Base-by-base conservation (phyloP, 1,284 basidiomycete genomes). In the Ganoderma lucidum region DNA sequence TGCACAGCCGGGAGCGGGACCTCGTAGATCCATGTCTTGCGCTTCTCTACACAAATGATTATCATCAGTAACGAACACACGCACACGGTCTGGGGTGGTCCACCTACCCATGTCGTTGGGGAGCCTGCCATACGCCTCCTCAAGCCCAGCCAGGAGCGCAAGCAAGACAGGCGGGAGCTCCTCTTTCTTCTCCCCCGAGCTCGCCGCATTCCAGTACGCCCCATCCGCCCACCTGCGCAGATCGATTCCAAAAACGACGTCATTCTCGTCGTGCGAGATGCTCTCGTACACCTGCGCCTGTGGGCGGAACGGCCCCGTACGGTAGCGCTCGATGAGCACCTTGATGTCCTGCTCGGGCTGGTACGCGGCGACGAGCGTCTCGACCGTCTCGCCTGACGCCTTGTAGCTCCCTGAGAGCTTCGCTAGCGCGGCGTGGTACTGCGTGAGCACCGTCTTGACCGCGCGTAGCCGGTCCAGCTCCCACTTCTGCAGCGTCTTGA, bases 1-100 rank as follows among this genome's bases (percentile, higher is more conserved):
- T 98, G 96, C 6, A 93, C 87, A 39, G 91, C 89, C 3, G 88
- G 83, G 30, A 98, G 86, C 0, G 96, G 95, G 2, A 97, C 94
- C 74, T 94, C 91, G 78, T 98, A 97, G 71, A 98, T 94, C 97
- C 96, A 98, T 1, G 91, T 85, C 81, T 93, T 95, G 71, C 97
- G 90, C 79, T 91, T 93, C 80, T 97, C 97, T 90, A 76, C 2
- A 55, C 39, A 6, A 58, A 10, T n/a, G 10, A 51, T 28, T 28
- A 51, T 5, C 48, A 72, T 70, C 51, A 63, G 12, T 63, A 45
- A 19, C 8, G 5, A 3, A 19, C 28, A 4, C 6, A 42, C 6
- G 39, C 12, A 17, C 6, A 2, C 63, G 19, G 1, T 37, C 0
- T 14, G 37, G n/a, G 19, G 30, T 23, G 23, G 66, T 30, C 28